phyloP scores from a whole-genome alignment of 176 grass and related monocot genomes.

The Oryza nivara region DNA sequence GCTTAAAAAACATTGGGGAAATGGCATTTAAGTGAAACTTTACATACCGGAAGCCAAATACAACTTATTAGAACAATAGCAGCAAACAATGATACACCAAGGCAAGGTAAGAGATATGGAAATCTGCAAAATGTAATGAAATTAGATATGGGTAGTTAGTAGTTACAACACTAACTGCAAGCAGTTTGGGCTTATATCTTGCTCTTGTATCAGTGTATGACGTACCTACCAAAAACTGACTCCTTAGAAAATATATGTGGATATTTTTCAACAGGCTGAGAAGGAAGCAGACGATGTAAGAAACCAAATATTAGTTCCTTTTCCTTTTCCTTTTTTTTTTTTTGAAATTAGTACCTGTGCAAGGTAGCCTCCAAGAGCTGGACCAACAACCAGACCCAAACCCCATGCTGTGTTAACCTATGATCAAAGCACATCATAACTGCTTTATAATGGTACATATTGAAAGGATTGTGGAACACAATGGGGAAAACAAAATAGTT shows the following conservation, averaged over 20 bases:
- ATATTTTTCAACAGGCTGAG: constrained; percentile 78
- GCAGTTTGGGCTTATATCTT: neutral
- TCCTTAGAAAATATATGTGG: constrained; percentile 58
- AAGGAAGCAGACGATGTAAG: neutral
- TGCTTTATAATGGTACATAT: neutral
- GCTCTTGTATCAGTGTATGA: neutral
- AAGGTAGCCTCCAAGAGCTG: constrained; percentile 84
- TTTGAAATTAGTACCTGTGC: constrained; percentile 56
- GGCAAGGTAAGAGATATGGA: constrained; percentile 73
- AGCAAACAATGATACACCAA: constrained; percentile 61
- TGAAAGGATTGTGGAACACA: neutral
- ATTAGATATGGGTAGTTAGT: neutral
- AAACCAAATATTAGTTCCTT: neutral
- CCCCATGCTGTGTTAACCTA: constrained; percentile 65
- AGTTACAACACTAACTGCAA: neutral
- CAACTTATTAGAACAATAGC: constrained; percentile 61
- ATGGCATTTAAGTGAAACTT: constrained; percentile 13
- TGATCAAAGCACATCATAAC: neutral
- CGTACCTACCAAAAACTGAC: constrained; percentile 73
- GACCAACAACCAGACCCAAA: constrained; percentile 78
- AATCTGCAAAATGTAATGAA: constrained; percentile 62
- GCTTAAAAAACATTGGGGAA: neutral
- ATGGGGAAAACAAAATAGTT: neutral
- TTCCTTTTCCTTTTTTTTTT: neutral
- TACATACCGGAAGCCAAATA: constrained; percentile 78